phyloP scores from a whole-genome alignment of 2,329 filamentous ascomycete genomes.

The Colletotrichum zoysiae region DNA sequence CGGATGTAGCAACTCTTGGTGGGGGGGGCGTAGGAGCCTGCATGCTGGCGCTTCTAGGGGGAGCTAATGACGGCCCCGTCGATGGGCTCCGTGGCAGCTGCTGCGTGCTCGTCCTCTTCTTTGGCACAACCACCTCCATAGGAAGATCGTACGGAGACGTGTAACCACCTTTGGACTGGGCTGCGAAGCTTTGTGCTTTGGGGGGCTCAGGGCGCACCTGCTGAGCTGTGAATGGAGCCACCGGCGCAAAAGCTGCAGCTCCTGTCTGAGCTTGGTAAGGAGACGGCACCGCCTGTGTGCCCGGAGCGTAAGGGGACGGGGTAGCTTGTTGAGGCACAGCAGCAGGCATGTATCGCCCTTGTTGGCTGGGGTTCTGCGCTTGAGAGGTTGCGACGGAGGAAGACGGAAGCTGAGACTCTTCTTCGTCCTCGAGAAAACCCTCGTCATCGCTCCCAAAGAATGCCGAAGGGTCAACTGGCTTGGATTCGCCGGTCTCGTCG shows the following conservation, averaged over 20 bases:
- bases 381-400: slow-evolving; percentile 13
- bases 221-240: slow-evolving; percentile 44
- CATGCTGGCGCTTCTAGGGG: slow-evolving; percentile 74
- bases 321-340: slow-evolving; percentile 11
- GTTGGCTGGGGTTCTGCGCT: slow-evolving; percentile 21
- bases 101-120: slow-evolving; percentile 73
- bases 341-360: slow-evolving; percentile 41
- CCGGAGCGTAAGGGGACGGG: slow-evolving; percentile 47
- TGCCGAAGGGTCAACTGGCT: slow-evolving; percentile 70
- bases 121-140: slow-evolving; percentile 83
- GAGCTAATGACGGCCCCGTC: slow-evolving; percentile 55
- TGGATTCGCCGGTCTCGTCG: slow-evolving; percentile 54
- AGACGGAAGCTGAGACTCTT: slow-evolving; percentile 50
- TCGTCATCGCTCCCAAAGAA: slow-evolving; percentile 88
- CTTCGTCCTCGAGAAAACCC: slow-evolving; percentile 82
- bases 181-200: slow-evolving; percentile 85
- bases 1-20: slow-evolving; percentile 26
- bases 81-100: slow-evolving; percentile 60
- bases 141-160: slow-evolving; percentile 95
- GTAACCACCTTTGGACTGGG: slow-evolving; percentile 93
- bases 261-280: slow-evolving; percentile 45
- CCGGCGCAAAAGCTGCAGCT: slow-evolving; percentile 36
- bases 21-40: slow-evolving; percentile 48
- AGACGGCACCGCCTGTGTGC: slow-evolving; percentile 43
- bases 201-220: slow-evolving; percentile 59